These are phyloP conservation scores for Podospora sp. DNA, from an alignment of 495 filamentous ascomycete genomes.

Conservation along the genomic window DNA sequence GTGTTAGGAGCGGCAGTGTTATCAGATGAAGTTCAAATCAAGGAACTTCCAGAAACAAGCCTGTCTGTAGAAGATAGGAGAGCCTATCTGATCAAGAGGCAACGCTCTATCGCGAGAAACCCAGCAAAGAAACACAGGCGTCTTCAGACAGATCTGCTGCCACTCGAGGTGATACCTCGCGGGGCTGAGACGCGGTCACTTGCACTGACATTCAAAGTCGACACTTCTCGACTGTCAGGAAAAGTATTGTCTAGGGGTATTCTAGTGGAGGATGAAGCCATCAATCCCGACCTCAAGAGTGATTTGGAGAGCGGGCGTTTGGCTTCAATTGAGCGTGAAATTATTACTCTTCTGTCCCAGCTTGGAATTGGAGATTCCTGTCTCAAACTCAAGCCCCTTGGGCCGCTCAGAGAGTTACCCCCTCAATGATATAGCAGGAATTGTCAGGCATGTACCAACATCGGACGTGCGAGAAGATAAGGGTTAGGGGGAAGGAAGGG, in stretches of 20 bases:
- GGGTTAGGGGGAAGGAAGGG: background rate
- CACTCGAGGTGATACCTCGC: conserved; percentile 44
- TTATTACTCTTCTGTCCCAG: background rate
- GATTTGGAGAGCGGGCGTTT: background rate
- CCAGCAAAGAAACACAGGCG: conserved; percentile 37
- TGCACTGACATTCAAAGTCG: conserved; percentile 25
- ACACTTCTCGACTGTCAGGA: conserved; percentile 8
- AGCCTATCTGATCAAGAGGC: conserved; percentile 43
- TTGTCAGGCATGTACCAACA: background rate
- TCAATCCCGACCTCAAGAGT: background rate
- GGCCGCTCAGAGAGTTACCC: background rate
- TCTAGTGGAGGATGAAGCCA: background rate
- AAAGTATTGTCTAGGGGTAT: conserved; percentile 14
- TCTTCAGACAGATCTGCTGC: conserved; percentile 47
- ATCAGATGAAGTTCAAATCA: background rate
- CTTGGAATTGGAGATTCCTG: background rate
- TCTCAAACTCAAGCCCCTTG: background rate
- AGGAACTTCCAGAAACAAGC: background rate
- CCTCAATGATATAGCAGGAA: background rate
- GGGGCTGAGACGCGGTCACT: conserved; percentile 34
- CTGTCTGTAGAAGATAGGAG: conserved; percentile 43
- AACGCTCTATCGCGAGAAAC: conserved; percentile 37
- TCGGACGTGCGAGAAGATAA: background rate
- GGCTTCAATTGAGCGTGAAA: background rate
- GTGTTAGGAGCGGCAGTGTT: background rate